A percentile compares a stretch with the other conserved stretches of the same genome.
These are phyloP conservation scores for Vickermania ingenoplastis DNA, from an alignment of 208 protist species.

Conservation along the genomic window DNA sequence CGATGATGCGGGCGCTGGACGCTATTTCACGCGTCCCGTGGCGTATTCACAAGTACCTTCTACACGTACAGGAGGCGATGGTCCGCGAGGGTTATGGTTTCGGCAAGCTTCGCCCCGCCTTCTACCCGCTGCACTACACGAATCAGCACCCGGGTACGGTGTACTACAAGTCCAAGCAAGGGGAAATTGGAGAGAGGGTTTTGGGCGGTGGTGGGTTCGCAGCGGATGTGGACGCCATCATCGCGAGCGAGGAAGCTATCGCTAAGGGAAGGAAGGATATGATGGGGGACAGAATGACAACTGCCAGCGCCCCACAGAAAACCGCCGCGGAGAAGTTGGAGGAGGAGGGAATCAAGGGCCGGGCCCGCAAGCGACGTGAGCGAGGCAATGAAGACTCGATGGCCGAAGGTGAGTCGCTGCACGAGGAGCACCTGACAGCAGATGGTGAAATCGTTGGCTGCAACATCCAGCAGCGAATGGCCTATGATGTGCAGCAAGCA, in stretches of 20 bases:
- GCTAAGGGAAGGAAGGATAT: too few relatives aligned
- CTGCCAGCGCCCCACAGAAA: slow-evolving; percentile 1
- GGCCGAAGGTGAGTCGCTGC: not conserved
- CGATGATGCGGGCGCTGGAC: slow-evolving; percentile 88
- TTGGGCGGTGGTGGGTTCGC: too few relatives aligned
- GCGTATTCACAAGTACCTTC: slow-evolving; percentile 90
- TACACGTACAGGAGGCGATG: slow-evolving; percentile 89
- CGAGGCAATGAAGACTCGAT: slow-evolving; percentile 9
- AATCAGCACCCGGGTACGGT: slow-evolving; percentile 53
- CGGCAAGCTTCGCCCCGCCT: slow-evolving; percentile 80
- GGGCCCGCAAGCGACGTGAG: slow-evolving; percentile 1
- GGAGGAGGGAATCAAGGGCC: slow-evolving; percentile 5
- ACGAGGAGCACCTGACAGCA: slow-evolving; percentile 3
- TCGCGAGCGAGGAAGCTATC: not conserved
- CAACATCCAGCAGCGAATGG: slow-evolving; percentile 50
- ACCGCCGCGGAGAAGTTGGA: slow-evolving; percentile 9
- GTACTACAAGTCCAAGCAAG: slow-evolving; percentile 14
- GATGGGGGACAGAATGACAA: not conserved
- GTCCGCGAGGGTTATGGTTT: slow-evolving; percentile 89
- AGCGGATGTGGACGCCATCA: not conserved
- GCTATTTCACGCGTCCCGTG: slow-evolving; percentile 86
- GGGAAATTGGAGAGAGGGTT: too few relatives aligned
- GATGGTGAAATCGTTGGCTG: slow-evolving; percentile 22
- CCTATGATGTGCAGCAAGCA: slow-evolving; percentile 58
- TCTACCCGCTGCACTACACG: slow-evolving; percentile 85